Evolutionary conservation across 139 green algal species (phyloP).

Genomic region (Picochlorum sp.): DNA sequence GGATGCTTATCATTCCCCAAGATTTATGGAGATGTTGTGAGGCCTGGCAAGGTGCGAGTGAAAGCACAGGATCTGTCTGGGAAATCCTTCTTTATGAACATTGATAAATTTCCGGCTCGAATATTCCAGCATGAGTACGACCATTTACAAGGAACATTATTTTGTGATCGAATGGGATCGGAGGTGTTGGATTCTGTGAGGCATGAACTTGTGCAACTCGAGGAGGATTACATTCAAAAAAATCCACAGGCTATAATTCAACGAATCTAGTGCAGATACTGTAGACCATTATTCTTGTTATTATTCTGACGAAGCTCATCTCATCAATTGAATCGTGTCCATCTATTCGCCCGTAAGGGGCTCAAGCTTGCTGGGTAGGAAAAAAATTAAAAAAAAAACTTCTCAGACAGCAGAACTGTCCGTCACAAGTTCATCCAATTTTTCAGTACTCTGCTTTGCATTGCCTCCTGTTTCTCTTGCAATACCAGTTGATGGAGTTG

Average conservation of each 20-base stretch:
- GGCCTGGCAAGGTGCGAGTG: conserved; percentile 63
- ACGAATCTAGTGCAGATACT: conserved; percentile 21
- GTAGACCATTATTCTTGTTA: not conserved
- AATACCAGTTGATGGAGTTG: not conserved
- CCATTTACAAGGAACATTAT: conserved; percentile 84
- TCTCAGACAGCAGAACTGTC: too few relatives aligned
- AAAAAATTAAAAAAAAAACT: too few relatives aligned
- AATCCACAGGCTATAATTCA: conserved; percentile 53
- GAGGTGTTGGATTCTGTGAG: conserved; percentile 41
- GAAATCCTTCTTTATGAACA: conserved; percentile 35
- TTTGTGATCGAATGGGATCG: conserved; percentile 71
- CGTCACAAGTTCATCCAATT: too few relatives aligned
- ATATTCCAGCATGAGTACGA: conserved; percentile 99
- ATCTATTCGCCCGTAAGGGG: too few relatives aligned
- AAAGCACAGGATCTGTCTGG: conserved; percentile 77
- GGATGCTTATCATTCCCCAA: conserved; percentile 82
- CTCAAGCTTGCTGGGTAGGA: too few relatives aligned
- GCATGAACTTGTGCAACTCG: conserved; percentile 45
- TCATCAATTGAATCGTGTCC: too few relatives aligned
- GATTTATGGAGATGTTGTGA: conserved; percentile 67
- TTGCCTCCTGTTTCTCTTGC: not conserved
- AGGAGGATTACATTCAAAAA: conserved; percentile 52
- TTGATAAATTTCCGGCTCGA: conserved; percentile 64
- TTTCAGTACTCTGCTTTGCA: too few relatives aligned
- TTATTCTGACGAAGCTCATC: not conserved